phyloP scores from a whole-genome alignment of 768 basidiomycete species.

The Paxillus rubicundulus region DNA sequence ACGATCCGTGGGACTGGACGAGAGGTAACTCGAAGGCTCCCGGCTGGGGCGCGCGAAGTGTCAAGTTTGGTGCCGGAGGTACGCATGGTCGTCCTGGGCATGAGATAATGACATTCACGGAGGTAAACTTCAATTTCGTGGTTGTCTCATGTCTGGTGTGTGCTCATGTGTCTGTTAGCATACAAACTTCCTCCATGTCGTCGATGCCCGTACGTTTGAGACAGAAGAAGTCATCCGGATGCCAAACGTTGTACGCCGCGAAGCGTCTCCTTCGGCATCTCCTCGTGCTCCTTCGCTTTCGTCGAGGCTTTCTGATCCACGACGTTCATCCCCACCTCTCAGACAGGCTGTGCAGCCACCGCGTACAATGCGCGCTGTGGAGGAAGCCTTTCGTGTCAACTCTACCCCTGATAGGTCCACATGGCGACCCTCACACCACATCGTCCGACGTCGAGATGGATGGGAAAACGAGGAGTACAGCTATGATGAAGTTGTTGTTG shows the following conservation, averaged over 20 bases:
- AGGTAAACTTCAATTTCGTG: slow-evolving; percentile 49
- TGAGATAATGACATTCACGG: slow-evolving; percentile 87
- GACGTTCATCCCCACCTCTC: slow-evolving; percentile 5
- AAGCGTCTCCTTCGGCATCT: slow-evolving; percentile 11
- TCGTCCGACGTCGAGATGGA: slow-evolving; percentile 19
- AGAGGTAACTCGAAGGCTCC: slow-evolving; percentile 56
- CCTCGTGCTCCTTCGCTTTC: slow-evolving; percentile 11
- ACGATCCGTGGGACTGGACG: slow-evolving; percentile 70
- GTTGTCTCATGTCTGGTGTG: neutral
- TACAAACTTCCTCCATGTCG: slow-evolving; percentile 74
- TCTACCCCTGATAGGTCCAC: slow-evolving; percentile 12
- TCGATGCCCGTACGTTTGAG: slow-evolving; percentile 87
- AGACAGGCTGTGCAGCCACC: slow-evolving; percentile 23
- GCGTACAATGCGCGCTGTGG: slow-evolving; percentile 48
- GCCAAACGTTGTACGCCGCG: slow-evolving; percentile 37
- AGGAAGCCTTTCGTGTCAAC: slow-evolving; percentile 52
- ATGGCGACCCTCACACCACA: slow-evolving; percentile 23
- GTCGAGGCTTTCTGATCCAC: slow-evolving; percentile 9
- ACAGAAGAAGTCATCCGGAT: slow-evolving; percentile 66
- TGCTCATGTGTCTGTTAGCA: slow-evolving; percentile 49
- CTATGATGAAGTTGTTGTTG: slow-evolving; percentile 51
- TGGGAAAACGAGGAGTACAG: slow-evolving; percentile 31
- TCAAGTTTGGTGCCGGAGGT: slow-evolving; percentile 78
- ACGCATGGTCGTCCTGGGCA: slow-evolving; percentile 45
- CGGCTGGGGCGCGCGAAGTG: slow-evolving; percentile 80